Evolutionary conservation across 352 stramenopile species (phyloP), one percentile per base, ranked within the genome.

Genomic region (Globisporangium radiosum): DNA sequence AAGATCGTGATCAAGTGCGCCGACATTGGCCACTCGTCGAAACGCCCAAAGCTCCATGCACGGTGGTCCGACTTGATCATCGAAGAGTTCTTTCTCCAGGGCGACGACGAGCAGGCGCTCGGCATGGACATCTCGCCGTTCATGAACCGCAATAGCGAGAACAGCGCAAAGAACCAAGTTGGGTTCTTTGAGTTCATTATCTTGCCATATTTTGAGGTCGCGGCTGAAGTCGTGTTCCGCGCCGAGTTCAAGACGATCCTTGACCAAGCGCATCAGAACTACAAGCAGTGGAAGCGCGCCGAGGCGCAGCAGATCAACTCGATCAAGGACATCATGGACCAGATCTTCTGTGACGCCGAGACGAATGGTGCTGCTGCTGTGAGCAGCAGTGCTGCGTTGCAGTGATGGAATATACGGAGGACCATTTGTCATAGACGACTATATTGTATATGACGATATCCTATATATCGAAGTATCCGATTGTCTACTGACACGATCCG

Each of bases 61-160:
- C 81, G 94, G 61, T 99, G 94, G 94, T 90, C 88, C 7, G 85
- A 91, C 52, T 75, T 95, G 39, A 96, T 98, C 53, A 90, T 97
- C 54, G 85, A 97, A 56, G 95, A 99, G 69, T 98, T 98, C 63
- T 98, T 97, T 64, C 68, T 86, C 17, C 94, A 98, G 71, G 95
- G 95, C 47, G 94, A 98, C 69, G 85, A 95, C 60, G 95, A 98
- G 64, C 93, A 90, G 51, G 71, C 77, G 43, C 76, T 90, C 42
- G 88, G 85, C 56, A 76, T 96, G 47, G 75, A 94, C 47, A 87
- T 97, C 59, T 97, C 81, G 57, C 92, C 92, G 17, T 96, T 98
- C 69, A 97, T 96, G 85, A 87, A 98, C 66, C 77, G 90, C 17
- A 67, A 92, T 33, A 86, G 78, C 10, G 82, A 94, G 60, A 96